phyloP scores from a whole-genome alignment of 1,139 yeast genomes.

The Pichia sp. region DNA sequence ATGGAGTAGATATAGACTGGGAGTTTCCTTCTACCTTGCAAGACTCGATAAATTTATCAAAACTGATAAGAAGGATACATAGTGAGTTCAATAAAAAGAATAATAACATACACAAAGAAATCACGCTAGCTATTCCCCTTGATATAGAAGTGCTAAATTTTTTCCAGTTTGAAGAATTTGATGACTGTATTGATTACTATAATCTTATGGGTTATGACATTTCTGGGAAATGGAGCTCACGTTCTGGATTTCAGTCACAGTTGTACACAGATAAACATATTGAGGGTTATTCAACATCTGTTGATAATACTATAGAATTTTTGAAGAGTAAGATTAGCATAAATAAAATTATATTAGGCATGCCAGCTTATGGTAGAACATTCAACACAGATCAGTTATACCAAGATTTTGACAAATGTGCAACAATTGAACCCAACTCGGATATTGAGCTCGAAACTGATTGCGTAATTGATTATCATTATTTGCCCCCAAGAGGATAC shows the following conservation, averaged over 20 bases:
- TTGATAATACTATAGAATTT: constrained; percentile 41
- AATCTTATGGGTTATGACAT: constrained; percentile 90
- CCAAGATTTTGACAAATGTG: constrained; percentile 39
- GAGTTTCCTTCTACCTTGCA: constrained; percentile 59
- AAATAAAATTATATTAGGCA: constrained; percentile 58
- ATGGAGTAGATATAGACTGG: constrained; percentile 94
- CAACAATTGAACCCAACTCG: constrained; percentile 36
- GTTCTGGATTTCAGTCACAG: constrained; percentile 64
- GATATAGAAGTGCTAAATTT: constrained; percentile 38
- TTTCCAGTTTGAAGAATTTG: constrained; percentile 46
- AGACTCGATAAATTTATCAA: constrained; percentile 42
- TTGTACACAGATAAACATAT: constrained; percentile 31
- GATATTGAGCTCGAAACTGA: constrained; percentile 11
- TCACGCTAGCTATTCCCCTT: constrained; percentile 77
- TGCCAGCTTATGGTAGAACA: constrained; percentile 81
- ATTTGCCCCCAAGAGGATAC: constrained; percentile 21
- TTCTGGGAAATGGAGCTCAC: constrained; percentile 67
- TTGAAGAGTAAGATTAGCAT: constrained; percentile 34
- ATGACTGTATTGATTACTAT: constrained; percentile 56
- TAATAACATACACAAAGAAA: constrained; percentile 27
- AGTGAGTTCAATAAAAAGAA: constrained; percentile 26
- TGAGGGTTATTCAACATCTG: constrained; percentile 32
- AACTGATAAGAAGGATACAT: constrained; percentile 40
- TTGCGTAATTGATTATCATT: constrained; percentile 20
- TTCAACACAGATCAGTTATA: constrained; percentile 43